Conservation (phyloP, 306 rosid genomes). For the Ormosia emarginata region DNA sequence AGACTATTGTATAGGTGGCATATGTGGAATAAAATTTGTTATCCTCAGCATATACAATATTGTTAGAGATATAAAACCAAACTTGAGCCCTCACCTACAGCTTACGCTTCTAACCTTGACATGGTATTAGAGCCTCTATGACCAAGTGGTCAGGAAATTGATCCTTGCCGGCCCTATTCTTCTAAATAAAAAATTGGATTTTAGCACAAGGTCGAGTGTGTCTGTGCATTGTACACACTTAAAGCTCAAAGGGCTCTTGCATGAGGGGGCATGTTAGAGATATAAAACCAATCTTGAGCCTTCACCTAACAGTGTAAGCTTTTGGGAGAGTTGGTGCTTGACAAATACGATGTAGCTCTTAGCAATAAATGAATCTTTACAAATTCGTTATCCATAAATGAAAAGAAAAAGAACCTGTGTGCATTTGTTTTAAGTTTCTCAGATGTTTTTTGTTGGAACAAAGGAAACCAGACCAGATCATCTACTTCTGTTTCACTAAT, state of each 20-base stretch:
- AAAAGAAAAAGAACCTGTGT: not conserved
- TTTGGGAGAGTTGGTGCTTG: not conserved
- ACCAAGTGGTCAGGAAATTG: no score
- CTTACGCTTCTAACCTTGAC: not conserved
- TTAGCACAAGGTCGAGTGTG: not conserved
- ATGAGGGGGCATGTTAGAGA: not conserved
- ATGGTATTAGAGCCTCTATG: not conserved
- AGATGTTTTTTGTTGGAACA: not conserved
- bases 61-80: not conserved
- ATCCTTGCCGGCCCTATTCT: not conserved
- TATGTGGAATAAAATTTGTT: not conserved
- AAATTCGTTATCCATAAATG: not conserved
- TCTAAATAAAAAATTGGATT: not conserved
- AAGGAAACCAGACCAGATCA: not conserved
- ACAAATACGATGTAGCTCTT: not conserved
- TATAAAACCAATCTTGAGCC: not conserved
- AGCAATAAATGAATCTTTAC: not conserved
- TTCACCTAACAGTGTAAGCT: not conserved
- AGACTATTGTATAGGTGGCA: not conserved
- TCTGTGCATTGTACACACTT: not conserved
- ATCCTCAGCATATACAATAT: not conserved
- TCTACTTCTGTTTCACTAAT: slow-evolving; percentile 8
- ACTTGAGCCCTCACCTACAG: not conserved
- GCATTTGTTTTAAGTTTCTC: not conserved
- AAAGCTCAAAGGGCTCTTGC: not conserved